Conservation (phyloP, 169 alveolate species). For the Plasmodium gaboni region DNA sequence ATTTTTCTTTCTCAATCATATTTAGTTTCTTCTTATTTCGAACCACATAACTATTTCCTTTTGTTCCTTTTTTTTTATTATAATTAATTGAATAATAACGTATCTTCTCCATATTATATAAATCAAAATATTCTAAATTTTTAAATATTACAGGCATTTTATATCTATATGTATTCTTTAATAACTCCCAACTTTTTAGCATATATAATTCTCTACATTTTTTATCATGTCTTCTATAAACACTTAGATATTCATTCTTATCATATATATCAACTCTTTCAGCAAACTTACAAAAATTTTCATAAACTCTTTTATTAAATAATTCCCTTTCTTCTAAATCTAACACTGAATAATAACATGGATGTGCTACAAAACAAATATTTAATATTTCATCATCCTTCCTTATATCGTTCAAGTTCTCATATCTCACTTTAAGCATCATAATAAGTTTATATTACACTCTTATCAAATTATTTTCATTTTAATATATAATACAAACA, state of each 20-base stretch:
- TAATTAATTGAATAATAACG: constrained; percentile 33
- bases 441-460: not conserved
- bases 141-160: constrained; percentile 53
- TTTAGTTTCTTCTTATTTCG: constrained; percentile 16
- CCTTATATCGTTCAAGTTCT: constrained; percentile 30
- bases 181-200: constrained; percentile 33
- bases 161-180: constrained; percentile 51
- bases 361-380: constrained; percentile 34
- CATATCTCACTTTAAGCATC: constrained; percentile 46
- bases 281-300: constrained; percentile 7
- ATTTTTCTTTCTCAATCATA: constrained; percentile 6
- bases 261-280: constrained; percentile 45
- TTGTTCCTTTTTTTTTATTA: not conserved
- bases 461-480: not conserved
- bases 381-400: constrained; percentile 2
- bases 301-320: constrained; percentile 11
- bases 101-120: constrained; percentile 17
- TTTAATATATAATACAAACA: not conserved
- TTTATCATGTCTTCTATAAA: constrained; percentile 26
- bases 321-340: constrained; percentile 48
- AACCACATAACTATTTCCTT: not conserved
- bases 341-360: constrained; percentile 31
- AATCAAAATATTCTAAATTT: constrained; percentile 24
- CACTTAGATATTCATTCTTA: constrained; percentile 18
- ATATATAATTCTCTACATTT: constrained; percentile 33